Percentiles rank a stretch among this genome's conserved stretches.
Conservation (phyloP, 1,139 yeast genomes). For the Saccharomyces uvarum region DNA sequence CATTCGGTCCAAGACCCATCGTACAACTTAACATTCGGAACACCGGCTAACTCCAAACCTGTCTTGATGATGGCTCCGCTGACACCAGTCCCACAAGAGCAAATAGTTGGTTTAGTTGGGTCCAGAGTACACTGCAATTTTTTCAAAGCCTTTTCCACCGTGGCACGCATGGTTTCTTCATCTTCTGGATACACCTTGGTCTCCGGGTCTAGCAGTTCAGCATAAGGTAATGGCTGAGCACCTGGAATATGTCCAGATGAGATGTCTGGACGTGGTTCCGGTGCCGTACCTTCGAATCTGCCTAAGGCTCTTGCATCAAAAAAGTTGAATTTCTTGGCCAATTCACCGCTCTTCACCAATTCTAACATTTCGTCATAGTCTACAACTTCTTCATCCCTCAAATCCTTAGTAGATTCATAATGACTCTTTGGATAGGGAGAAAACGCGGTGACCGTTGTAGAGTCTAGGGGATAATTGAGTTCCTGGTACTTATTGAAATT, state of each 20-base stretch:
- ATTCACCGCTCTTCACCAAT: constrained; percentile 41
- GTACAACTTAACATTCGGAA: constrained; percentile 54
- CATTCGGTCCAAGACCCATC: constrained; percentile 90
- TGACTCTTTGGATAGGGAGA: constrained; percentile 36
- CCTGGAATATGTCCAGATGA: constrained; percentile 87
- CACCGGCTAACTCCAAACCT: constrained; percentile 56
- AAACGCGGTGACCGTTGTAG: constrained; percentile 14
- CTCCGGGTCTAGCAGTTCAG: constrained; percentile 45
- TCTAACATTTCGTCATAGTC: constrained; percentile 40
- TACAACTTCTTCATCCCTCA: constrained; percentile 58
- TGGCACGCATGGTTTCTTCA: constrained; percentile 14
- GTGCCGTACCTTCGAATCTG: constrained; percentile 67
- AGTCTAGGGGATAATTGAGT: constrained; percentile 37
- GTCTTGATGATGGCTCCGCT: constrained; percentile 78
- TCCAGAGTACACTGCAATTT: constrained; percentile 31
- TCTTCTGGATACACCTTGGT: constrained; percentile 38
- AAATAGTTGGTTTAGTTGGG: constrained; percentile 55
- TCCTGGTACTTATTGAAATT: constrained; percentile 50
- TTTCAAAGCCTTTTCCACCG: constrained; percentile 17
- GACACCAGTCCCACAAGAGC: constrained; percentile 94
- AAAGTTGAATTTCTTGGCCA: constrained; percentile 43
- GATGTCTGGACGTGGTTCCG: constrained; percentile 84
- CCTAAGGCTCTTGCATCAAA: constrained; percentile 77
- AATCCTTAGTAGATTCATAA: constrained; percentile 43
- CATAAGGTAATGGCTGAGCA: constrained; percentile 69